Evolutionary conservation across 2,329 filamentous ascomycete species (phyloP).

Genomic region (Alternaria triticimaculans): DNA sequence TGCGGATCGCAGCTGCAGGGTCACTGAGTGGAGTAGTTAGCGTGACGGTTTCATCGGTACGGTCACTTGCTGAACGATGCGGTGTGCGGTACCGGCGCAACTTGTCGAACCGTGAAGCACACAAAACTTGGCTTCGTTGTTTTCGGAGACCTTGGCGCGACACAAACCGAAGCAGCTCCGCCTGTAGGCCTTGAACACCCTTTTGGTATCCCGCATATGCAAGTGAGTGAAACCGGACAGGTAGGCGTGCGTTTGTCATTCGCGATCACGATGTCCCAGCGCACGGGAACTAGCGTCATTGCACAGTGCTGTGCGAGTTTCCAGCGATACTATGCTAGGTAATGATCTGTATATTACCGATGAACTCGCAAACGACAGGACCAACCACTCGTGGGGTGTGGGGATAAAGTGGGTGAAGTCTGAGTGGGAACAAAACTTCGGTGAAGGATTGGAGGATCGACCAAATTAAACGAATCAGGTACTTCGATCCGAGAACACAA

Average conservation of each 20-base stretch:
- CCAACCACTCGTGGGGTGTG: constrained; percentile 15
- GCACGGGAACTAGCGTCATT: constrained; percentile 2
- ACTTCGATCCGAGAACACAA: not conserved
- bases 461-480: not conserved
- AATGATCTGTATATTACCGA: constrained; percentile 17
- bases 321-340: constrained; percentile 12
- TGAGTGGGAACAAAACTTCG: constrained; percentile 3
- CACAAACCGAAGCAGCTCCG: not conserved
- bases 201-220: not conserved
- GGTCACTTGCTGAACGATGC: constrained; percentile 1
- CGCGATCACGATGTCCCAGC: constrained; percentile 1
- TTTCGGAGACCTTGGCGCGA: not conserved
- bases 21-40: constrained; percentile 2
- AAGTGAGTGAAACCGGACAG: not conserved
- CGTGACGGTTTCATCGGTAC: not conserved
- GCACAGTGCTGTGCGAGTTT: constrained; percentile 6
- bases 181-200: not conserved
- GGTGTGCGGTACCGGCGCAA: constrained; percentile 7
- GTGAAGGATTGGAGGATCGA: not conserved
- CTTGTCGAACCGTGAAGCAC: not conserved
- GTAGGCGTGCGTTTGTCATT: constrained; percentile 1
- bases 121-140: not conserved
- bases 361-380: constrained; percentile 1
- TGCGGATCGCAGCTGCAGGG: constrained; percentile 16
- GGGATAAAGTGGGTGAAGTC: constrained; percentile 7